Evolutionary conservation across 305 asterid species (phyloP).

Genomic region (Fraxinus dipetala): DNA sequence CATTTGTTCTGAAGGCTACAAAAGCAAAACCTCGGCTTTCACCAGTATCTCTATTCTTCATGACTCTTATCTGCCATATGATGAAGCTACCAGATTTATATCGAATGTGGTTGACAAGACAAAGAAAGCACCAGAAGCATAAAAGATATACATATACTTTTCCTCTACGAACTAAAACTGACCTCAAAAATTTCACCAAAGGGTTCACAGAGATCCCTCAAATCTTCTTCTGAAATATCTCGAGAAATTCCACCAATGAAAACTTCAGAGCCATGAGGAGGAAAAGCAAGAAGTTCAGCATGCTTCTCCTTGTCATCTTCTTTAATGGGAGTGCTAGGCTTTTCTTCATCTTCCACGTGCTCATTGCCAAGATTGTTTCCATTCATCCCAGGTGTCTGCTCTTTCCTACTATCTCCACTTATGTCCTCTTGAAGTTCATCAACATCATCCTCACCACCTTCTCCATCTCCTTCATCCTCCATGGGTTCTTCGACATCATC

Average conservation of each 20-base stretch:
- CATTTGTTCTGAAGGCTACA: conserved; percentile 78
- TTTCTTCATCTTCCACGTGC: conserved; percentile 50
- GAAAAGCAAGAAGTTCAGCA: conserved; percentile 74
- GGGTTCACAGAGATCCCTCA: conserved; percentile 78
- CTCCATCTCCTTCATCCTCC: conserved; percentile 73
- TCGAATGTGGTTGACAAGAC: background rate
- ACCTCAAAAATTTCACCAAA: conserved; percentile 83
- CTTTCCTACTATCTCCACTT: conserved; percentile 58
- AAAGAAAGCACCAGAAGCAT: conserved; percentile 6
- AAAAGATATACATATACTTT: background rate
- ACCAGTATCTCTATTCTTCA: conserved; percentile 93
- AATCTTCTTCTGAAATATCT: conserved; percentile 75
- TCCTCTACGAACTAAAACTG: conserved; percentile 23
- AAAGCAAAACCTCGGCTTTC: conserved; percentile 97
- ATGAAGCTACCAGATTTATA: conserved; percentile 22
- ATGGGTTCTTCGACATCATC: conserved; percentile 74
- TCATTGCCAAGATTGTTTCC: conserved; percentile 32
- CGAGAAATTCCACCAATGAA: conserved; percentile 92
- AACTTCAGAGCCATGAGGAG: conserved; percentile 94
- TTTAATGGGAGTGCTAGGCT: conserved; percentile 33
- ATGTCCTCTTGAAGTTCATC: conserved; percentile 57
- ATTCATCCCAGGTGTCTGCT: conserved; percentile 47
- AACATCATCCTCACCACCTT: conserved; percentile 56
- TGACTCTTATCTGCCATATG: conserved; percentile 65
- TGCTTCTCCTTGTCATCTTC: conserved; percentile 50